A percentile compares a stretch with the other conserved stretches of the same genome.
These are phyloP conservation scores for Orbilia brochopaga DNA, from an alignment of 2,329 filamentous ascomycete species.

Conservation along the genomic window DNA sequence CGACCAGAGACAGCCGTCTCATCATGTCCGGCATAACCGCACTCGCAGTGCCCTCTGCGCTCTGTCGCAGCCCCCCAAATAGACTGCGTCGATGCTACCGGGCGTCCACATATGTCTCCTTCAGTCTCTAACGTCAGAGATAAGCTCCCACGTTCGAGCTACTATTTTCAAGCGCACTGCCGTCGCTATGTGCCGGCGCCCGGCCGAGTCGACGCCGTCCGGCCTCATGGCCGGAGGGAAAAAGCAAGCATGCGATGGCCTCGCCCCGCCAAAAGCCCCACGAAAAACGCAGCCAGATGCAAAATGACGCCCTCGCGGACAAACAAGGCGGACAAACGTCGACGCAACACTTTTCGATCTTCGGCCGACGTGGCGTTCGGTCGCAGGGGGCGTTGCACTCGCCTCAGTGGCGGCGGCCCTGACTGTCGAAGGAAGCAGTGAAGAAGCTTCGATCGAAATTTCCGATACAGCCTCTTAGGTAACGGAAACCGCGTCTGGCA, in stretches of 20 bases:
- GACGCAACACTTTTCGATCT: slow-evolving; percentile 40
- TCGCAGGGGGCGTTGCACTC: slow-evolving; percentile 8
- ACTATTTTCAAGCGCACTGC: slow-evolving; percentile 9
- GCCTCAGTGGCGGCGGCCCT: slow-evolving; percentile 2
- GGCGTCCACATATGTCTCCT: neutral
- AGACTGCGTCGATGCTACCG: neutral
- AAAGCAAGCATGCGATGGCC: slow-evolving; percentile 26
- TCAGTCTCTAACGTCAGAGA: slow-evolving; percentile 20
- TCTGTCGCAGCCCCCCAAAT: neutral
- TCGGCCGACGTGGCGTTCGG: slow-evolving; percentile 22
- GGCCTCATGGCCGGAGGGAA: slow-evolving; percentile 6
- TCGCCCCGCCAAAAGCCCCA: slow-evolving; percentile 5
- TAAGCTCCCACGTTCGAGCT: slow-evolving; percentile 13
- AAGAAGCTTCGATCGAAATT: slow-evolving; percentile 11
- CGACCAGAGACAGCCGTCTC: slow-evolving; percentile 15
- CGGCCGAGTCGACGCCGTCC: slow-evolving; percentile 7
- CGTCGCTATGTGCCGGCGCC: slow-evolving; percentile 19
- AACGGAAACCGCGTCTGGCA: slow-evolving; percentile 34
- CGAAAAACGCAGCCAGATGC: slow-evolving; percentile 15
- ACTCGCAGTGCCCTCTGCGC: neutral
- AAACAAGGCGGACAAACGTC: slow-evolving; percentile 30
- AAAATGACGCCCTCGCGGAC: neutral
- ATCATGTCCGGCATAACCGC: slow-evolving; percentile 13
- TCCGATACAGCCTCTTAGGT: slow-evolving; percentile 39
- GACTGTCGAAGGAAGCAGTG: neutral